phyloP scores from a whole-genome alignment of 257 asterid species.

The Penstemon newberryi region DNA sequence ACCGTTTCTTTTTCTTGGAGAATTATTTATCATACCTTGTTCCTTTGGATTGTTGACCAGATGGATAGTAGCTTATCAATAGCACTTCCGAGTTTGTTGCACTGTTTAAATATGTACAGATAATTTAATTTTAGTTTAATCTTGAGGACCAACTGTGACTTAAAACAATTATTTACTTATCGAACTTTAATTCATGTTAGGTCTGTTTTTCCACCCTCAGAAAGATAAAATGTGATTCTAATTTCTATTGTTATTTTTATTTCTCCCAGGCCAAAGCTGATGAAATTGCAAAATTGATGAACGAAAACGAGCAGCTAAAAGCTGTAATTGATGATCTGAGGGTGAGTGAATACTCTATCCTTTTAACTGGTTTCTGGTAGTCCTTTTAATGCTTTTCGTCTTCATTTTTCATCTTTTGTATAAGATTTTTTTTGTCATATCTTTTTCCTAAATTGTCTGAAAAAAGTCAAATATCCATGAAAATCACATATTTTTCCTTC shows the following conservation, averaged over 20 bases:
- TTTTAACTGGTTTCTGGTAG: background rate
- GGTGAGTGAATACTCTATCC: constrained; percentile 44
- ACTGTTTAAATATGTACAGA: background rate
- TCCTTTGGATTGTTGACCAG: constrained; percentile 23
- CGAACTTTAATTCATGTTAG: constrained; percentile 14
- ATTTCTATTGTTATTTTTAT: constrained; percentile 15
- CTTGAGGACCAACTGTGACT: constrained; percentile 1
- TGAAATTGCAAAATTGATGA: constrained; percentile 88
- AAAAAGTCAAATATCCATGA: background rate
- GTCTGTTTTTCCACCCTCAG: constrained; percentile 14
- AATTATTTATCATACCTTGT: background rate
- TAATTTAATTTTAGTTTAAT: background rate
- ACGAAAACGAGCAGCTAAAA: constrained; percentile 85
- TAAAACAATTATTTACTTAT: constrained; percentile 2
- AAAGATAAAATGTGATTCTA: constrained; percentile 18
- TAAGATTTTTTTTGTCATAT: background rate
- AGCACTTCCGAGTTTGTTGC: background rate
- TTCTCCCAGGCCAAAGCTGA: constrained; percentile 85
- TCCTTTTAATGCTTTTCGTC: background rate
- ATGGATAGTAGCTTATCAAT: constrained; percentile 6
- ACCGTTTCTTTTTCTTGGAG: background rate
- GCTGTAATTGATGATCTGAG: constrained; percentile 60
- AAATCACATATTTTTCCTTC: background rate
- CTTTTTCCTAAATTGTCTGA: background rate
- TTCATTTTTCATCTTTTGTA: background rate